Evolutionary conservation across 2,329 filamentous ascomycete species (phyloP).

Genomic region (Cladosporium halotolerans): DNA sequence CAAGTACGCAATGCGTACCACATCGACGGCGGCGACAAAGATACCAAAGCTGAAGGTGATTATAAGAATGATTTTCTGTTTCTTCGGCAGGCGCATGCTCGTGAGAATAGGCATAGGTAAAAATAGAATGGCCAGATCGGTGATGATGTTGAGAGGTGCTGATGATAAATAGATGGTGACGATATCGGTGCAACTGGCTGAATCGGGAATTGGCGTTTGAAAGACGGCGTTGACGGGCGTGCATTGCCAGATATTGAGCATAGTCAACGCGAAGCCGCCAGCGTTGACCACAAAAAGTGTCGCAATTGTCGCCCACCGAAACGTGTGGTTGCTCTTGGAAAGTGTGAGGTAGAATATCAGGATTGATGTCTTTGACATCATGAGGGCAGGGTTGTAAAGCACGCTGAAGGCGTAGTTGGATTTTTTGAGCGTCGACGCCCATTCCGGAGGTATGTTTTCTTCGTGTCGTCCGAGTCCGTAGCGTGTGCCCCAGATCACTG

Average conservation of each 20-base stretch:
- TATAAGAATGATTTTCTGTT: conserved; percentile 82
- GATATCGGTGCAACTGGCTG: conserved; percentile 53
- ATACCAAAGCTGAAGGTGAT: conserved; percentile 81
- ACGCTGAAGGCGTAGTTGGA: conserved; percentile 56
- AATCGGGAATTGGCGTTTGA: conserved; percentile 38
- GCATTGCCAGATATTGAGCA: conserved; percentile 86
- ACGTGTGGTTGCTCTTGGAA: conserved; percentile 68
- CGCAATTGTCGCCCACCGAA: conserved; percentile 74
- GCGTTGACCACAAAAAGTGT: conserved; percentile 72
- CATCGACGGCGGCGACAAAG: conserved; percentile 82
- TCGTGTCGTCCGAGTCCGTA: conserved; percentile 66
- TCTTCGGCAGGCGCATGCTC: conserved; percentile 72
- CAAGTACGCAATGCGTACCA: conserved; percentile 82
- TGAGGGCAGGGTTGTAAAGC: conserved; percentile 73
- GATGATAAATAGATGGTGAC: conserved; percentile 63
- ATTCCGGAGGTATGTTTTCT: conserved; percentile 47
- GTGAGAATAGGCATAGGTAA: conserved; percentile 85
- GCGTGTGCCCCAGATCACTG: conserved; percentile 57
- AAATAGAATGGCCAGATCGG: conserved; percentile 79
- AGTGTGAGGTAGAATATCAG: conserved; percentile 83
- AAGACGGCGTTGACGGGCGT: conserved; percentile 67
- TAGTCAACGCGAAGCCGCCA: conserved; percentile 70
- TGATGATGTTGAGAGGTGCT: conserved; percentile 85
- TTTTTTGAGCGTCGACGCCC: conserved; percentile 49
- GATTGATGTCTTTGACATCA: conserved; percentile 90